Evolutionary conservation across 2,329 filamentous ascomycete species (phyloP), one percentile per base, ranked within the genome.

Genomic region (Zalaria obscura): DNA sequence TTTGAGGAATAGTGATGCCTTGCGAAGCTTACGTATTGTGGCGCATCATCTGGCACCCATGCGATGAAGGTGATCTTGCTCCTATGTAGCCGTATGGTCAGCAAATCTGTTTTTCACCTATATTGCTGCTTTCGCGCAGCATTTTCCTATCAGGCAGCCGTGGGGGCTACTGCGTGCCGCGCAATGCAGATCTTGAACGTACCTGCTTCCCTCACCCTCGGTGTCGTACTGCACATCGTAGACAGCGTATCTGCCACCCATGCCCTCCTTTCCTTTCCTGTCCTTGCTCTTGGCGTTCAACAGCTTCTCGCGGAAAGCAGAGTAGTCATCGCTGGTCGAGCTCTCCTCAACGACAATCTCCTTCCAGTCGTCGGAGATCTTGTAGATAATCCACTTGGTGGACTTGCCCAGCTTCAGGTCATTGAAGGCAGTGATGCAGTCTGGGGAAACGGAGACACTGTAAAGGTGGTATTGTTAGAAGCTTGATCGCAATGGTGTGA

Each of bases 321-420:
- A 75, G 70, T 76, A 89, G 64, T 87, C 76, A 51, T 66, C 66
- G 53, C 78, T 70, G 47, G 66, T 67, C 45, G 78, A 82, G 41
- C 76, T 72, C 61, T 84, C 77, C 65, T 89, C 83, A 54, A 91
- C 76, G 45, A 83, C 78, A 60, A 91, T 86, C 67, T 85, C 66
- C 67, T 80, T 85, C 73, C 78, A 78, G 70, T 87, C 75, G 65
- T 88, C 82, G 50, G 78, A 80, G 61, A 91, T 77, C 74, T 87
- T 86, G 79, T 76, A 89, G 72, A 91, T 78, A 69, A 91, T 81
- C 74, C 76, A 93, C 69, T 86, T 88, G 54, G 61, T 57, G 70
- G 77, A 72, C 70, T 87, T 87, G 66, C 67, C 72, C 54, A 87
- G 78, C 76, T 89, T 89, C 52, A 89, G 75, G 53, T 88, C 80